phyloP scores from a whole-genome alignment of 2,329 filamentous ascomycete genomes.

The Thelonectria blattea region DNA sequence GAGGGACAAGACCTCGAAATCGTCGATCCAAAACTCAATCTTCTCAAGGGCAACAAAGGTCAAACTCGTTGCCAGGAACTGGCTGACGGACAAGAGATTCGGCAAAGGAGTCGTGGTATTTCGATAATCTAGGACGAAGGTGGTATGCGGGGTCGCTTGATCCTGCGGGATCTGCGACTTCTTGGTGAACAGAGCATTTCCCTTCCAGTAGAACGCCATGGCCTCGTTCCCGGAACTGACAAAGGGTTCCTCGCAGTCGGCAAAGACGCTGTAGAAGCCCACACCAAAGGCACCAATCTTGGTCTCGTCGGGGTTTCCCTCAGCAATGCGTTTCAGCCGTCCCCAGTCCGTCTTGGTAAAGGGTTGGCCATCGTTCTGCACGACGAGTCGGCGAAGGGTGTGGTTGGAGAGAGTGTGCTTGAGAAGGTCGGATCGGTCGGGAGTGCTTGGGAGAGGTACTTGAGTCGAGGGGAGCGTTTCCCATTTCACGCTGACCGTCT shows the following conservation, averaged over 20 bases:
- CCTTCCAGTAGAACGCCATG: constrained; percentile 99
- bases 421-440: constrained; percentile 72
- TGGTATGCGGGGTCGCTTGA: constrained; percentile 73
- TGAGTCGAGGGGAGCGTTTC: constrained; percentile 86
- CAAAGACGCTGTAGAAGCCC: constrained; percentile 98
- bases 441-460: constrained; percentile 71
- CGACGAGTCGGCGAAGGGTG: constrained; percentile 84
- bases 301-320: constrained; percentile 97
- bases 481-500: constrained; percentile 87
- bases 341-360: constrained; percentile 94
- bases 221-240: constrained; percentile 90
- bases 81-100: constrained; percentile 82
- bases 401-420: constrained; percentile 87
- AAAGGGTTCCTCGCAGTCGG: constrained; percentile 97
- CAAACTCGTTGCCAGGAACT: constrained; percentile 92
- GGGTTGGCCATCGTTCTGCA: constrained; percentile 88
- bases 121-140: constrained; percentile 94
- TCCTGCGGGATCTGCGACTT: constrained; percentile 75
- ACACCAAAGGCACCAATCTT: constrained; percentile 99
- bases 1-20: constrained; percentile 79
- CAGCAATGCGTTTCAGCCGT: constrained; percentile 93
- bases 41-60: constrained; percentile 90
- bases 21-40: constrained; percentile 90
- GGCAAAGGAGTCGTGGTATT: constrained; percentile 87
- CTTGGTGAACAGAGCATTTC: constrained; percentile 94